Conservation (phyloP, 257 asterid species). For the Solanum corneliomulleri region DNA sequence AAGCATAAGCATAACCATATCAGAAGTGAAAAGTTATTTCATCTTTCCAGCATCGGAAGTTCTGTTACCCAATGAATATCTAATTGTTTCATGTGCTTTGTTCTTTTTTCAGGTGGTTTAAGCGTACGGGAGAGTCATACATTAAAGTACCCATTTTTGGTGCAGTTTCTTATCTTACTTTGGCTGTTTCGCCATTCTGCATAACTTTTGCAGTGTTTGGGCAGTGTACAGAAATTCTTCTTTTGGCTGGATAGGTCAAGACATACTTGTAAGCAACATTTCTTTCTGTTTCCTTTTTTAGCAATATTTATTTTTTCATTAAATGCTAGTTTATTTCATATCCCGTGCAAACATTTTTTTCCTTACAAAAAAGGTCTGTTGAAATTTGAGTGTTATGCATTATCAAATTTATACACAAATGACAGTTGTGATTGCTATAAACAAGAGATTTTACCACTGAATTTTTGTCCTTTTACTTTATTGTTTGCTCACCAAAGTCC, state of each 20-base stretch:
- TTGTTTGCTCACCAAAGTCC: neutral
- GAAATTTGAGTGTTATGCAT: neutral
- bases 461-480: neutral
- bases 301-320: neutral
- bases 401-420: neutral
- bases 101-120: constrained; percentile 33
- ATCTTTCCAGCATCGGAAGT: neutral
- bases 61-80: neutral
- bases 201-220: constrained; percentile 79
- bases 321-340: neutral
- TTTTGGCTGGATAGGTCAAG: constrained; percentile 95
- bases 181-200: constrained; percentile 86
- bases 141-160: constrained; percentile 44
- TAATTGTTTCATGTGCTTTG: neutral
- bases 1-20: neutral
- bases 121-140: constrained; percentile 19
- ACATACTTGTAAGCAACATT: constrained; percentile 47
- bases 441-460: neutral
- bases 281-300: neutral
- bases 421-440: neutral
- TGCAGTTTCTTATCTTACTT: constrained; percentile 56
- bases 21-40: neutral
- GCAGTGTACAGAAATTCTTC: constrained; percentile 51
- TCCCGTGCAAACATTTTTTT: neutral
- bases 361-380: neutral